These are phyloP conservation scores for Candida maltosa DNA, from an alignment of 805 yeast species.

Conservation along the genomic window DNA sequence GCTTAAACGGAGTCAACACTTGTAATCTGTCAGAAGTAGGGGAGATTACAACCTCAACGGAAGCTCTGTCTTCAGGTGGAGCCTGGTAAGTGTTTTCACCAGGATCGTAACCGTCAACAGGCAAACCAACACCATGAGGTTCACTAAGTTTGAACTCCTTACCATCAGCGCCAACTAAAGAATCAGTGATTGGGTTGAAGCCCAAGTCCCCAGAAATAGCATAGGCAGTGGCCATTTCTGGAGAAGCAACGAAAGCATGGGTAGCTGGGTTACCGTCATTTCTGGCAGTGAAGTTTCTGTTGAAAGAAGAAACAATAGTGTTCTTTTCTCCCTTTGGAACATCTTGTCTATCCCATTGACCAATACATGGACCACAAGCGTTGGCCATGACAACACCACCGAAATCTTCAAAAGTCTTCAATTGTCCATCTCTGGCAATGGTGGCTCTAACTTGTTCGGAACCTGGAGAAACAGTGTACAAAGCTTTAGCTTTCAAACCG, in stretches of 20 bases:
- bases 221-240: constrained; percentile 93
- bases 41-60: constrained; percentile 70
- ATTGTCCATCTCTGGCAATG: constrained; percentile 92
- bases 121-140: constrained; percentile 90
- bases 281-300: constrained; percentile 97
- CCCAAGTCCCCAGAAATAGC: constrained; percentile 95
- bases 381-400: constrained; percentile 95
- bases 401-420: constrained; percentile 80
- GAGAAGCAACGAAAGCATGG: constrained; percentile 95
- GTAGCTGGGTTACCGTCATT: constrained; percentile 98
- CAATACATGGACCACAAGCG: constrained; percentile 99
- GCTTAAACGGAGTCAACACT: constrained; percentile 85
- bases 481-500: constrained; percentile 88
- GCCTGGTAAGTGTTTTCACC: constrained; percentile 97
- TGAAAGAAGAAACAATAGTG: constrained; percentile 95
- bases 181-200: constrained; percentile 93
- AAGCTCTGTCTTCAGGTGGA: constrained; percentile 83
- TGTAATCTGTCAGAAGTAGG: constrained; percentile 97
- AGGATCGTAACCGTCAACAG: constrained; percentile 82
- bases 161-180: constrained; percentile 81
- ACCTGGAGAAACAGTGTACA: constrained; percentile 95
- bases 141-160: constrained; percentile 84
- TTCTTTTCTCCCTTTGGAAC: constrained; percentile 91
- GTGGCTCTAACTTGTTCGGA: constrained; percentile 98
- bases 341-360: constrained; percentile 97